Evolutionary conservation across 1,284 basidiomycete genomes (phyloP).

Genomic region (Cryptococcus depauperatus): DNA sequence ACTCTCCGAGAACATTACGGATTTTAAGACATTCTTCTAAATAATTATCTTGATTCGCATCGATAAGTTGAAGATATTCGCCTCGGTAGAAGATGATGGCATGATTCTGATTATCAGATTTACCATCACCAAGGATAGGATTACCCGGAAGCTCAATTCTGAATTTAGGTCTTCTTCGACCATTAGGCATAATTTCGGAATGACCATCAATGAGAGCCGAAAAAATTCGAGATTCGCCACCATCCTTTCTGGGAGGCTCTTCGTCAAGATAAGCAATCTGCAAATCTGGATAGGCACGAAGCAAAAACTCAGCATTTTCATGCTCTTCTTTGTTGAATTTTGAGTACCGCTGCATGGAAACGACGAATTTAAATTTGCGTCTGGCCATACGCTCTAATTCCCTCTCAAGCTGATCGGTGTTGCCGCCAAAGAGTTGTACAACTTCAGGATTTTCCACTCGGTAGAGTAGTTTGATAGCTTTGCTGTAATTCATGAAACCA

Average conservation of each 20-base stretch:
- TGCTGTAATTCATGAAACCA: constrained; percentile 99
- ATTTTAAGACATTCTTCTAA: constrained; percentile 99
- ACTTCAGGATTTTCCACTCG: constrained; percentile 99
- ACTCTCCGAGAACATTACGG: constrained; percentile 94
- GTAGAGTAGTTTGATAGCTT: constrained; percentile 99
- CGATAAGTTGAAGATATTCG: constrained; percentile 97
- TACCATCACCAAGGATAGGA: constrained; percentile 97
- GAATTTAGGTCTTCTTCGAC: constrained; percentile 90
- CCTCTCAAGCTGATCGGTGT: constrained; percentile 93
- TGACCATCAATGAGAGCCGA: constrained; percentile 96
- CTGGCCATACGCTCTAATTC: constrained; percentile 96
- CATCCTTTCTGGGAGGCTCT: constrained; percentile 86
- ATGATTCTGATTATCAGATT: constrained; percentile 99
- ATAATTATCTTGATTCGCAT: constrained; percentile 99
- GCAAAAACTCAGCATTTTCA: constrained; percentile 95
- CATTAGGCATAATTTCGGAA: constrained; percentile 86
- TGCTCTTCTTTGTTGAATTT: constrained; percentile 99
- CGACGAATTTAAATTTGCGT: constrained; percentile 98
- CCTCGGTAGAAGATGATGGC: constrained; percentile 98
- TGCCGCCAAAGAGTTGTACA: constrained; percentile 92
- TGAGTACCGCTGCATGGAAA: constrained; percentile 98
- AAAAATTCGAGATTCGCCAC: constrained; percentile 90
- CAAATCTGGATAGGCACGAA: constrained; percentile 96
- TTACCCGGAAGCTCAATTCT: constrained; percentile 97
- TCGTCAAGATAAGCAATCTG: constrained; percentile 99